These are phyloP conservation scores for Babesia microti DNA, from an alignment of 169 alveolate species.

Conservation along the genomic window DNA sequence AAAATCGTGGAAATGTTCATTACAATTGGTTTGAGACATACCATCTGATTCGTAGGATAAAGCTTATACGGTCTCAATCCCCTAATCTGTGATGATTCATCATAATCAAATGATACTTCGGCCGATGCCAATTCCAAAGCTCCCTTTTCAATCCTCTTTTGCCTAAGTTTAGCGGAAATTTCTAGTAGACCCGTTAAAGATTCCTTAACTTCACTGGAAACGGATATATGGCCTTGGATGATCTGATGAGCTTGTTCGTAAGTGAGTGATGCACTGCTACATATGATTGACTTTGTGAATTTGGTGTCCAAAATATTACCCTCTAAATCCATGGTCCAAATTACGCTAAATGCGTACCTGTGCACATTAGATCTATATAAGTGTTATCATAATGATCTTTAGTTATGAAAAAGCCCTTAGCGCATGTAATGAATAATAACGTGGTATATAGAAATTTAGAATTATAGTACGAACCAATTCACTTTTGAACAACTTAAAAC, in stretches of 20 bases:
- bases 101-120: conserved; percentile 81
- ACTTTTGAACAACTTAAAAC: background rate
- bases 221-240: conserved; percentile 57
- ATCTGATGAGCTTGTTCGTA: conserved; percentile 81
- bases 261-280: conserved; percentile 79
- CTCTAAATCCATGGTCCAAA: conserved; percentile 84
- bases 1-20: background rate
- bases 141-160: conserved; percentile 81
- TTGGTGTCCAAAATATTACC: conserved; percentile 64
- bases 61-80: conserved; percentile 53
- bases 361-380: conserved; percentile 74
- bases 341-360: conserved; percentile 84
- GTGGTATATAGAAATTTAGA: background rate
- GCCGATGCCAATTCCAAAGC: conserved; percentile 91
- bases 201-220: conserved; percentile 52
- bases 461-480: background rate
- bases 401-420: too few relatives aligned
- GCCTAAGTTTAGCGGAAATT: conserved; percentile 72
- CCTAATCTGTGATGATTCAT: conserved; percentile 55
- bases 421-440: too few relatives aligned
- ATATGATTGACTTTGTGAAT: conserved; percentile 78
- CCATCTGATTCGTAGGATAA: conserved; percentile 63
- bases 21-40: background rate
- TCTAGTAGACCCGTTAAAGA: conserved; percentile 72
- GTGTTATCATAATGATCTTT: too few relatives aligned